Percentiles rank a stretch among this genome's conserved stretches.
Evolutionary conservation across 176 grass and related monocot species (phyloP).

Genomic region (Canna indica): DNA sequence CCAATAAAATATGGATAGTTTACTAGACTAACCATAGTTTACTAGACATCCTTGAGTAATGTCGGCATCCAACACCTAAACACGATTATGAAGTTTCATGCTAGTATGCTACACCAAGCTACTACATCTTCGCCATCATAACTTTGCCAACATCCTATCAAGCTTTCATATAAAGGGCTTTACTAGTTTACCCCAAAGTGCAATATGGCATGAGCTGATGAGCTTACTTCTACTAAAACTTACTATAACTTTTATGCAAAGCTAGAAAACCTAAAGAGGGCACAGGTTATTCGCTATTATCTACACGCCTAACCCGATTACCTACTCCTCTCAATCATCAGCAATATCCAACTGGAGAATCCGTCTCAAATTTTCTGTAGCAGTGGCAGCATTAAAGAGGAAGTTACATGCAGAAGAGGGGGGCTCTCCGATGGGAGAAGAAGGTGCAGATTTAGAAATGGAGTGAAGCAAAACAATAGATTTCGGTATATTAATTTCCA

Average conservation of each 20-base stretch:
- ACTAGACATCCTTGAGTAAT: not conserved
- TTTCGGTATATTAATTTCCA: conserved; percentile 36
- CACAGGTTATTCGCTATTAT: not conserved
- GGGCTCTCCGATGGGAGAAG: conserved; percentile 46
- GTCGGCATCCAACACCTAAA: not conserved
- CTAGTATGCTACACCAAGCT: not conserved
- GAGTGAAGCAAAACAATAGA: conserved; percentile 20
- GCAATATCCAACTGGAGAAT: conserved; percentile 58
- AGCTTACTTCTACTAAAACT: not conserved
- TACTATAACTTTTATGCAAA: no score
- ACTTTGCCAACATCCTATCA: not conserved
- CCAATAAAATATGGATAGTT: not conserved
- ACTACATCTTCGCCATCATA: not conserved
- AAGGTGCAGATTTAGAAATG: conserved; percentile 61
- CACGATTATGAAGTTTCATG: not conserved
- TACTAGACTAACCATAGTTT: not conserved
- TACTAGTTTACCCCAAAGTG: not conserved
- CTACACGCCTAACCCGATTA: conserved; percentile 14
- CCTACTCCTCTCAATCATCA: conserved; percentile 24
- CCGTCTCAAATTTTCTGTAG: conserved; percentile 82
- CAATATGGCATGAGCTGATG: not conserved
- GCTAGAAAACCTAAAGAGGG: not conserved
- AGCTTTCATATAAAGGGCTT: not conserved
- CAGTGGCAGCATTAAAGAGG: conserved; percentile 36
- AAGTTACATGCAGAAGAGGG: conserved; percentile 20